Percentiles rank a stretch among this genome's conserved stretches.
Conservation (phyloP, 208 protist species). For the Leishmania turanica region DNA sequence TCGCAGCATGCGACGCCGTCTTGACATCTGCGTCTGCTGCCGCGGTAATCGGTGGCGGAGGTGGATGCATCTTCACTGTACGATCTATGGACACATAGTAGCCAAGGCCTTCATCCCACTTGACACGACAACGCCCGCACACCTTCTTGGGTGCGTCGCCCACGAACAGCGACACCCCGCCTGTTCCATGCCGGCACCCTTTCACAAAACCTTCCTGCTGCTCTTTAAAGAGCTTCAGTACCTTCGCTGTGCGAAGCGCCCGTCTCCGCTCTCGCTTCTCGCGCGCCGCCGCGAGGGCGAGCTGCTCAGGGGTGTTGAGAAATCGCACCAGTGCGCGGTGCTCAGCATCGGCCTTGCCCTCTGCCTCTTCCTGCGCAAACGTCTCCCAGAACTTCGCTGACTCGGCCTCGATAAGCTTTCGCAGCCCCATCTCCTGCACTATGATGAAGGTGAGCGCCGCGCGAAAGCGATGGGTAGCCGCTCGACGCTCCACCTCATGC, state of each 20-base stretch:
- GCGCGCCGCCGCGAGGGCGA: slow-evolving; percentile 54
- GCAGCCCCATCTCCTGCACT: slow-evolving; percentile 35
- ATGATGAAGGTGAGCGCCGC: slow-evolving; percentile 65
- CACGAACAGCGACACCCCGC: slow-evolving; percentile 61
- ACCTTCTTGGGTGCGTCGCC: slow-evolving; percentile 41
- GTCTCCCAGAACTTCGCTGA: slow-evolving; percentile 22
- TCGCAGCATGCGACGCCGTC: background rate
- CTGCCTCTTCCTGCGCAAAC: slow-evolving; percentile 29
- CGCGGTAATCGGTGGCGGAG: slow-evolving; percentile 3
- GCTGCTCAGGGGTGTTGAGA: slow-evolving; percentile 79
- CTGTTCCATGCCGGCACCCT: slow-evolving; percentile 63
- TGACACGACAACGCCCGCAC: slow-evolving; percentile 68
- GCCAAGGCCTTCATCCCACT: slow-evolving; percentile 63
- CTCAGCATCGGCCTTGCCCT: slow-evolving; percentile 46
- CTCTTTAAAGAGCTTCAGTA: slow-evolving; percentile 39
- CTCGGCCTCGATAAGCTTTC: slow-evolving; percentile 33
- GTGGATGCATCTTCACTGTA: slow-evolving; percentile 18
- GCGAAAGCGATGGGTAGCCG: slow-evolving; percentile 33
- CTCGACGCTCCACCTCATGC: slow-evolving; percentile 21
- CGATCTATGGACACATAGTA: slow-evolving; percentile 70
- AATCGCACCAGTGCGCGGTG: slow-evolving; percentile 64
- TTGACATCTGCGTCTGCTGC: background rate
- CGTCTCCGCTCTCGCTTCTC: slow-evolving; percentile 43
- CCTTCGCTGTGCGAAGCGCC: slow-evolving; percentile 29
- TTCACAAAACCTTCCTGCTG: slow-evolving; percentile 63